Conservation (phyloP, 208 protist species). For the Herpetomonas samuelpessoai region DNA sequence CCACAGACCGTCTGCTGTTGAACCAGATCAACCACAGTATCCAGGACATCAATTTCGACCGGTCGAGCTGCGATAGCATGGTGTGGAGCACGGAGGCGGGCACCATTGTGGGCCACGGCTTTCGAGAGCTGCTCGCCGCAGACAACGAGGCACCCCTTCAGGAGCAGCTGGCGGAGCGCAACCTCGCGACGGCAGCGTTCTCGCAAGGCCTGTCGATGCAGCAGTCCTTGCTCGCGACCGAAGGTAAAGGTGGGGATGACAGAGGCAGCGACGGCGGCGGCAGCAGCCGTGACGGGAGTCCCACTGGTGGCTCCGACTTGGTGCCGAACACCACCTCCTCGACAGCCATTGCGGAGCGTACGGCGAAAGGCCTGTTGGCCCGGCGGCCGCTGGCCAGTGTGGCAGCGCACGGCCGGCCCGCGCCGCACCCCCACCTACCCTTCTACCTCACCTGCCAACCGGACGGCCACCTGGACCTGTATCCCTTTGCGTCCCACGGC, state of each 20-base stretch:
- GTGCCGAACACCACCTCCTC: too few relatives aligned
- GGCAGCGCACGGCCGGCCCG: conserved; percentile 25
- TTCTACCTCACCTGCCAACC: conserved; percentile 65
- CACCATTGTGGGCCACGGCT: conserved; percentile 56
- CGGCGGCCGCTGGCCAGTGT: conserved; percentile 32
- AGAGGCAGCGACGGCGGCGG: neutral
- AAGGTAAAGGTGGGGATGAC: neutral
- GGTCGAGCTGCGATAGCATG: conserved; percentile 73
- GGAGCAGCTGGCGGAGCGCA: conserved; percentile 47
- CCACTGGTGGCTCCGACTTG: neutral
- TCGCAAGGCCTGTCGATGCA: conserved; percentile 33
- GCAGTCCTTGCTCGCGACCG: conserved; percentile 13
- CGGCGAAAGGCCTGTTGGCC: conserved; percentile 19
- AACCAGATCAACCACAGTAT: conserved; percentile 53
- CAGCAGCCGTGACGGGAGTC: neutral
- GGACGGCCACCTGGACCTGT: conserved; percentile 76
- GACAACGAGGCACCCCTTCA: conserved; percentile 69
- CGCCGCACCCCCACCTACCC: conserved; percentile 76
- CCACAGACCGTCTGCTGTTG: conserved; percentile 71
- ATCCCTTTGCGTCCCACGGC: conserved; percentile 67
- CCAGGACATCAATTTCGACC: conserved; percentile 55
- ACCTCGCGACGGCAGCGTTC: conserved; percentile 58
- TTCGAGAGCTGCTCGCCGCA: conserved; percentile 72
- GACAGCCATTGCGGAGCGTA: neutral
- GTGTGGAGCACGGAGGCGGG: conserved; percentile 74